Conservation (phyloP, 306 rosid species). For the Argentina anserina region DNA sequence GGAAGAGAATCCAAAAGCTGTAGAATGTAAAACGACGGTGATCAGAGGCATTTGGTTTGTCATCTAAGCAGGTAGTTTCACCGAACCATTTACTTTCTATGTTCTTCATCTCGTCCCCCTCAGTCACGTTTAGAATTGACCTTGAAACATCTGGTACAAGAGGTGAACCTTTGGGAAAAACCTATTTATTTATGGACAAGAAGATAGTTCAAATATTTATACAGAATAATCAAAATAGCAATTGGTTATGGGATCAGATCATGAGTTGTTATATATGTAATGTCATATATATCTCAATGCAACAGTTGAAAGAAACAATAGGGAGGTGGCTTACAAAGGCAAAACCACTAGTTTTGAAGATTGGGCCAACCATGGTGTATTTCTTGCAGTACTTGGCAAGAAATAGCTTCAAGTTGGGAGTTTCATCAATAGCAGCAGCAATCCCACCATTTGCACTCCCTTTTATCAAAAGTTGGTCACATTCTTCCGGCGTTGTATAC, state of each 20-base stretch:
- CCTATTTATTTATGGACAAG: conserved; percentile 10
- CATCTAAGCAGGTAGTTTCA: conserved; percentile 21
- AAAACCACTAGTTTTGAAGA: conserved; percentile 30
- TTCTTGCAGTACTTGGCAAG: conserved; percentile 33
- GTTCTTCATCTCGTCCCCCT: conserved; percentile 48
- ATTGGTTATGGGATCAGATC: no score
- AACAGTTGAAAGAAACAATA: background rate
- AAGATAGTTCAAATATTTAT: background rate
- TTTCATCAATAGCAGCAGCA: conserved; percentile 44
- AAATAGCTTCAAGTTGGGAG: conserved; percentile 24
- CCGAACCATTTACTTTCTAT: conserved; percentile 55
- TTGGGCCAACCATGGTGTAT: conserved; percentile 29
- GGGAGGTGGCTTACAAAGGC: conserved; percentile 38
- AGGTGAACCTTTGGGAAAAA: conserved; percentile 44
- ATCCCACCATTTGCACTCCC: conserved; percentile 40
- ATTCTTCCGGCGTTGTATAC: conserved; percentile 17
- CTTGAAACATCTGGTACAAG: conserved; percentile 57
- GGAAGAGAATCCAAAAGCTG: conserved; percentile 62
- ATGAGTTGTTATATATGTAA: no score
- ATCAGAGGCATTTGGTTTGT: conserved; percentile 21
- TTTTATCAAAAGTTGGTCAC: conserved; percentile 21
- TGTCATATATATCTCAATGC: no score
- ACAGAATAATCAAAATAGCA: background rate
- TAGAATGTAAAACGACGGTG: conserved; percentile 43
- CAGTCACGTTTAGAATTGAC: conserved; percentile 53